Evolutionary conservation across 345 rosid genomes (phyloP).

Genomic region (Salix caprea): DNA sequence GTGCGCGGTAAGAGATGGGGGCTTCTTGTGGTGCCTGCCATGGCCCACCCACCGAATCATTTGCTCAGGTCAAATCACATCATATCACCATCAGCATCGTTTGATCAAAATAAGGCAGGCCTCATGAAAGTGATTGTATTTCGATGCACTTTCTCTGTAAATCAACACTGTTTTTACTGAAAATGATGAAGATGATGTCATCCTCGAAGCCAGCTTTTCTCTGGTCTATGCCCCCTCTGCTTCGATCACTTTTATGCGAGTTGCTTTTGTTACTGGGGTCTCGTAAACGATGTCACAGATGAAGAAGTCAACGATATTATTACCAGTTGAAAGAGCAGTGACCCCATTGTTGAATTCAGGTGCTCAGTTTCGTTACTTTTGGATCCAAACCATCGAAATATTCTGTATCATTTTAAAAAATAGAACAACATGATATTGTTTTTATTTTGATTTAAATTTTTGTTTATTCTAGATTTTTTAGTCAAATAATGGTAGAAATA

Average conservation of each 20-base stretch:
- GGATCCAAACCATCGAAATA: too few species aligned
- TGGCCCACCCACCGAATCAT: constrained; percentile 34
- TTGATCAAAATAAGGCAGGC: constrained; percentile 23
- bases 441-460: accelerated
- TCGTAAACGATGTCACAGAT: neutral
- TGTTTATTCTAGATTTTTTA: accelerated
- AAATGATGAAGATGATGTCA: neutral
- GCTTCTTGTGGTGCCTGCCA: neutral
- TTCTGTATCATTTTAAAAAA: too few species aligned
- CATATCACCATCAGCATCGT: constrained; percentile 6
- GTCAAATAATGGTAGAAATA: accelerated
- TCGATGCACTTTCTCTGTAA: constrained; percentile 8
- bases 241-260: neutral
- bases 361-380: too few species aligned
- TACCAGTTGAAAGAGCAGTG: too few species aligned
- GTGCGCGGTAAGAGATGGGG: neutral
- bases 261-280: neutral
- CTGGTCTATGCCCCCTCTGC: neutral
- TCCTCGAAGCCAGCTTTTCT: neutral
- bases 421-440: too few species aligned
- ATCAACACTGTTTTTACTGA: constrained; percentile 1
- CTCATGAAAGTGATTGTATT: constrained; percentile 20
- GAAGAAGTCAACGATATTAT: neutral
- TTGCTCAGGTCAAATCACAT: constrained; percentile 18
- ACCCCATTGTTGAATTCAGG: too few species aligned